Percentiles rank a stretch among this genome's conserved stretches.
phyloP scores from a whole-genome alignment of 2,329 filamentous ascomycete genomes.

The Penicillium janthinellum region DNA sequence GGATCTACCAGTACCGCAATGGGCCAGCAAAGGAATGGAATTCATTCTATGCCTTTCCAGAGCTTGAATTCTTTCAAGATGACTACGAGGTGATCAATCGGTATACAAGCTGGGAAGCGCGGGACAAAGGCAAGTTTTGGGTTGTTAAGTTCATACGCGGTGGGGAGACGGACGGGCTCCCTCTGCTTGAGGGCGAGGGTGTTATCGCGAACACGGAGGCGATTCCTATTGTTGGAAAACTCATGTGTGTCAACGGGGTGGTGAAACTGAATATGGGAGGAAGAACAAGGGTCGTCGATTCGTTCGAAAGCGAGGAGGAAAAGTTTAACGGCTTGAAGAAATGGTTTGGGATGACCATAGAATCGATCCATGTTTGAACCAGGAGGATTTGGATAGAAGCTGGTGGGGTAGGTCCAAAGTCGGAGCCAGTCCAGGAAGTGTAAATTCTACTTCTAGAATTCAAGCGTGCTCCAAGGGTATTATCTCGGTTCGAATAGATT shows the following conservation, averaged over 20 bases:
- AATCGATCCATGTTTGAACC: not conserved
- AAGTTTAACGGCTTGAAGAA: conserved; percentile 48
- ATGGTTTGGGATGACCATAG: conserved; percentile 48
- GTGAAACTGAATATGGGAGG: conserved; percentile 49
- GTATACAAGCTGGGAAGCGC: conserved; percentile 36
- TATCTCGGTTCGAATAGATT: no score
- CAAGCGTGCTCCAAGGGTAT: no score
- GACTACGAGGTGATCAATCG: conserved; percentile 47
- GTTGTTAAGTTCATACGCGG: conserved; percentile 43
- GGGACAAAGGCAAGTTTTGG: conserved; percentile 36
- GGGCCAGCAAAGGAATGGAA: conserved; percentile 40
- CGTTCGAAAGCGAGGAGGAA: conserved; percentile 47
- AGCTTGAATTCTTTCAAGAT: conserved; percentile 42
- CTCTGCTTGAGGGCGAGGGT: conserved; percentile 12
- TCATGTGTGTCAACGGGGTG: conserved; percentile 32
- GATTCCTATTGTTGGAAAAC: conserved; percentile 29
- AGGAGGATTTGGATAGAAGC: no score
- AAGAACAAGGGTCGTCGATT: conserved; percentile 42
- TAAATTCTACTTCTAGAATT: no score
- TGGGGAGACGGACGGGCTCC: conserved; percentile 19
- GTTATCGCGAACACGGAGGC: conserved; percentile 14
- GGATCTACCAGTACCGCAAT: conserved; percentile 55
- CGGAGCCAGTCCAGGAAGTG: no score
- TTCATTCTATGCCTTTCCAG: conserved; percentile 46
- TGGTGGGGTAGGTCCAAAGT: no score